Evolutionary conservation across 2,329 filamentous ascomycete species (phyloP), one percentile per base, ranked within the genome.

Genomic region (Calonectria multiphialidica): DNA sequence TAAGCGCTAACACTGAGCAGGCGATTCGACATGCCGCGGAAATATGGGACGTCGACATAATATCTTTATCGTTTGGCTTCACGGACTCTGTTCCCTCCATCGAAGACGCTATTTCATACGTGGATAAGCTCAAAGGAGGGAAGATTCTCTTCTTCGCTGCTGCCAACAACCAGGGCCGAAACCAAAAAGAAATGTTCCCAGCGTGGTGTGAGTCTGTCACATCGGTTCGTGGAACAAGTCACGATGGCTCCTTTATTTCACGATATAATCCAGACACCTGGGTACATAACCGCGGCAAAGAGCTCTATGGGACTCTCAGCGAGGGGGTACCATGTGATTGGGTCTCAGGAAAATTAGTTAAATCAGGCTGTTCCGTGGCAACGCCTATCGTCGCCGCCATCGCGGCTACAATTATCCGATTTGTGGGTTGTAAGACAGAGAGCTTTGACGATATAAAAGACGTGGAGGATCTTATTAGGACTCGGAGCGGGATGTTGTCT

Each of bases 61-160:
- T 63, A 16, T 63, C 59, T 3, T 21, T 63, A 13, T 63, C 59
- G 0, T 63, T 63, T 35, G 59, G 59, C 25, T 63, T 63, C 16
- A 7, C 28, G 18, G 30, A 49, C 0, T 7, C n/a, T 18, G n/a
- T 21, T 1, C 5, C 28, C 2, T 44, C 25, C 12, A 63, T 63
- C 3, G 28, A 30, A 7, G 25, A 63, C 7, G 59, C 59, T n/a
- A 63, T 63, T 4, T 33, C 23, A 13, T 21, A 47, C 2, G 59
- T 25, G 6, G 10, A 45, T 7, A 25, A 30, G 2, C 16, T 47
- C 9, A 63, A 35, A 2, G 40, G 30, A 8, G 18, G 40, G 2
- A 28, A 21, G 23, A 35, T 66, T 15, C 64, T 66, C 23, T 66
- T 66, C n/a, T 66, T 66, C 37, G 64, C 64, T 8, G 64, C 64